Conservation (phyloP, 2,329 filamentous ascomycete species). For the Colletotrichum lentis region DNA sequence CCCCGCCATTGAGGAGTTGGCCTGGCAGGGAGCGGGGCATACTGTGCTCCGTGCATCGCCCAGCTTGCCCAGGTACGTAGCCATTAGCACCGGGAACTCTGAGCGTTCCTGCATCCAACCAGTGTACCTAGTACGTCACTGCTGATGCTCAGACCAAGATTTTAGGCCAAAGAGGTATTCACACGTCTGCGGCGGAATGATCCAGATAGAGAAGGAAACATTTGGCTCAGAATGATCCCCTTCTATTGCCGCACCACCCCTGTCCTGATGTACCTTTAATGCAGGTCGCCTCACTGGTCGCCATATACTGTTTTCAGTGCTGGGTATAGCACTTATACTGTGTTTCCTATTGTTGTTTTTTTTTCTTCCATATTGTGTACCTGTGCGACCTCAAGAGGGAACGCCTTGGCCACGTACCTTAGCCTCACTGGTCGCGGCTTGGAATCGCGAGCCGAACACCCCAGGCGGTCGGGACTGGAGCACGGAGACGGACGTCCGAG, state of each 20-base stretch:
- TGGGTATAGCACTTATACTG: no score
- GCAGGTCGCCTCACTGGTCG: constrained; percentile 14
- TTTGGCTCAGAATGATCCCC: not conserved
- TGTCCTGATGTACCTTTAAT: constrained; percentile 13
- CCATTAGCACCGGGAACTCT: constrained; percentile 33
- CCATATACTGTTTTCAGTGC: no score
- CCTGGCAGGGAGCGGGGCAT: constrained; percentile 34
- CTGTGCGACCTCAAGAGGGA: no score
- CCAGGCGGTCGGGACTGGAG: not conserved
- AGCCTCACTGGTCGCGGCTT: not conserved
- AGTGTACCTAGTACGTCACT: constrained; percentile 33
- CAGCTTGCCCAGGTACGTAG: constrained; percentile 28
- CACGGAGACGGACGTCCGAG: constrained; percentile 8
- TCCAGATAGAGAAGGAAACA: constrained; percentile 28
- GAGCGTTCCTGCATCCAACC: constrained; percentile 36
- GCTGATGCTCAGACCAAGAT: constrained; percentile 28
- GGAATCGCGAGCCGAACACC: constrained; percentile 13
- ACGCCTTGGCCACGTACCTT: no score
- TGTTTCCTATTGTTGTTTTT: no score
- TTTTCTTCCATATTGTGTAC: no score
- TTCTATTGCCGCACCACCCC: not conserved
- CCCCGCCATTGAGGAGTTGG: constrained; percentile 37
- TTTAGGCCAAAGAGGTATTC: constrained; percentile 28
- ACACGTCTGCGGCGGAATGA: constrained; percentile 35
- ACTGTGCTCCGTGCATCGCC: constrained; percentile 26